Percentiles rank a stretch among this genome's conserved stretches.
phyloP scores from a whole-genome alignment of 768 basidiomycete species.

The Lepiota brunneoincarnata region DNA sequence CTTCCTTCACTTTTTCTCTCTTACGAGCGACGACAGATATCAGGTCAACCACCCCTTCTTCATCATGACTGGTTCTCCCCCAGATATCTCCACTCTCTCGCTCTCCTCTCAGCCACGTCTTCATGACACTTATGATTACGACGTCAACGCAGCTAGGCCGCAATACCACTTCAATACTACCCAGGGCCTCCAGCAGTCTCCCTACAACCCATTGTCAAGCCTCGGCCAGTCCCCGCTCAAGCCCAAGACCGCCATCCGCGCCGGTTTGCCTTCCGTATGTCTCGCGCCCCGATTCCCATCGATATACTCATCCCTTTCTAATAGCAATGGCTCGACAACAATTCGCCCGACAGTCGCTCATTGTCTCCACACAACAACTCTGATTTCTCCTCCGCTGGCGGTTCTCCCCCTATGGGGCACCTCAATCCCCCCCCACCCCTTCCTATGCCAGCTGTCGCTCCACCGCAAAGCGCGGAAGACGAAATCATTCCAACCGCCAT shows the following conservation, averaged over 20 bases:
- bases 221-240: conserved; percentile 70
- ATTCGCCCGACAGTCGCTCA: conserved; percentile 68
- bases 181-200: conserved; percentile 50
- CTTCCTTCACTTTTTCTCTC: conserved; percentile 25
- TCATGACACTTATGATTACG: conserved; percentile 86
- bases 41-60: conserved; percentile 22
- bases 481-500: conserved; percentile 98
- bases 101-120: conserved; percentile 78
- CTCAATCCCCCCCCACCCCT: conserved; percentile 38
- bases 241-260: conserved; percentile 61
- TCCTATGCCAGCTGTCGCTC: conserved; percentile 46
- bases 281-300: conserved; percentile 18
- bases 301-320: conserved; percentile 19
- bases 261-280: conserved; percentile 73
- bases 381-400: conserved; percentile 85
- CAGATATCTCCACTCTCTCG: conserved; percentile 77
- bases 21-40: conserved; percentile 30
- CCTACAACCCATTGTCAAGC: conserved; percentile 55
- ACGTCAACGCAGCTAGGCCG: conserved; percentile 55
- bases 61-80: conserved; percentile 80
- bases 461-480: conserved; percentile 60
- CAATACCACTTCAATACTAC: conserved; percentile 74
- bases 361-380: conserved; percentile 86
- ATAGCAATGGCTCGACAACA: conserved; percentile 87
- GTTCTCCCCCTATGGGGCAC: conserved; percentile 67